phyloP scores from a whole-genome alignment of 2,329 filamentous ascomycete genomes.

The Fusarium citri region DNA sequence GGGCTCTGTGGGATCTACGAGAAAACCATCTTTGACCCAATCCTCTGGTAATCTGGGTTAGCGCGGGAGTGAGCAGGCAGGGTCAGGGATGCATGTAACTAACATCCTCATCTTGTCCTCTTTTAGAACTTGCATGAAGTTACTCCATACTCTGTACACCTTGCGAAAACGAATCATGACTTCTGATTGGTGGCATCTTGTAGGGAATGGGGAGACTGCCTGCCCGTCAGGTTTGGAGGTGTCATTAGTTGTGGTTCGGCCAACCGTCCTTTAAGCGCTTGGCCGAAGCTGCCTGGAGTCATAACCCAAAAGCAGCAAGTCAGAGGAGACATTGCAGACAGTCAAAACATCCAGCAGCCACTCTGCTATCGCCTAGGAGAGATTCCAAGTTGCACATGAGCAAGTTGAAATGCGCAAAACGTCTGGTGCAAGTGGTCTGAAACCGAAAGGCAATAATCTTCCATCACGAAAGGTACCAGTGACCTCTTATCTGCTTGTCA shows the following conservation, averaged over 20 bases:
- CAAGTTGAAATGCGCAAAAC: neutral
- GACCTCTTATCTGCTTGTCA: neutral
- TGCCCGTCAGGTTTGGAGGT: conserved; percentile 1
- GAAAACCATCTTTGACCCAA: conserved; percentile 38
- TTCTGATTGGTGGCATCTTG: conserved; percentile 25
- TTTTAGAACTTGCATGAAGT: conserved; percentile 33
- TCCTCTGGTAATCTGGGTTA: conserved; percentile 40
- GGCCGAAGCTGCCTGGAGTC: conserved; percentile 4
- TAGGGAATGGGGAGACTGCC: neutral
- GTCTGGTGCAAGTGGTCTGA: too few relatives aligned
- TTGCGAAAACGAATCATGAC: neutral
- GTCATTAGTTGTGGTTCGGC: conserved; percentile 19
- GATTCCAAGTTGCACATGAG: neutral
- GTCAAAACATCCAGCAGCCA: neutral
- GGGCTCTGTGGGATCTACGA: conserved; percentile 21
- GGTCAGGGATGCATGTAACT: conserved; percentile 41
- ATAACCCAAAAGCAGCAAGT: neutral
- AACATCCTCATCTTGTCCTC: conserved; percentile 37
- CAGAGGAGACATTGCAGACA: neutral
- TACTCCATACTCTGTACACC: conserved; percentile 6
- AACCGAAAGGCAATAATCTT: neutral
- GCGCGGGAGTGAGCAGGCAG: conserved; percentile 34
- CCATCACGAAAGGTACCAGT: neutral
- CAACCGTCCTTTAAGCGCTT: conserved; percentile 5
- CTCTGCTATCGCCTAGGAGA: neutral